Conservation (phyloP, 352 stramenopile species). For the Phytophthora meadii region DNA sequence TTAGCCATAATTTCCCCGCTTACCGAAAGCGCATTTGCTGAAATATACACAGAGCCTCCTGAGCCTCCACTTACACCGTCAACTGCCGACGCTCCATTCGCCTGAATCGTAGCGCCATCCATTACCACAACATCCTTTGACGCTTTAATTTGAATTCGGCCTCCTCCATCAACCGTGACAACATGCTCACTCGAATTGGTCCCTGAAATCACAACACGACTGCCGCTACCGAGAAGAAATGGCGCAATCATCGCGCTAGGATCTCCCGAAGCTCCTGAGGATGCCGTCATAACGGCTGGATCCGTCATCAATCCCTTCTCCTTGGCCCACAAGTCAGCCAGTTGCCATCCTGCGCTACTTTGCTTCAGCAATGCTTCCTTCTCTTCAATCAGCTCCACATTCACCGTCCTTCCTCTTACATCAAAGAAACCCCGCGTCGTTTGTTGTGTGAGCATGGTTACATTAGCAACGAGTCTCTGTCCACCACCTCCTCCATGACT, state of each 20-base stretch:
- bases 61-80: slow-evolving; percentile 55
- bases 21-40: slow-evolving; percentile 56
- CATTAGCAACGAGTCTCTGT: slow-evolving; percentile 46
- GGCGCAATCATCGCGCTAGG: slow-evolving; percentile 40
- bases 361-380: slow-evolving; percentile 48
- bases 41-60: slow-evolving; percentile 62
- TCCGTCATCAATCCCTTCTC: slow-evolving; percentile 39
- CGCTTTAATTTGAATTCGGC: slow-evolving; percentile 67
- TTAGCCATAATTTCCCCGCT: slow-evolving; percentile 50
- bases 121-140: slow-evolving; percentile 79
- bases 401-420: slow-evolving; percentile 35
- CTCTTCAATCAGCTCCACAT: slow-evolving; percentile 25
- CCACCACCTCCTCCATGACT: slow-evolving; percentile 68
- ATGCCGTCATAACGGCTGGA: slow-evolving; percentile 15
- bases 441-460: slow-evolving; percentile 40
- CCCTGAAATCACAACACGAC: slow-evolving; percentile 19
- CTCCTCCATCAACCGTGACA: slow-evolving; percentile 47
- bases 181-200: slow-evolving; percentile 12
- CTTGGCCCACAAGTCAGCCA: slow-evolving; percentile 57
- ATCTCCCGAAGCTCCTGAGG: slow-evolving; percentile 13
- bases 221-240: slow-evolving; percentile 62
- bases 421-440: slow-evolving; percentile 62
- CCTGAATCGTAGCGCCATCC: slow-evolving; percentile 50
- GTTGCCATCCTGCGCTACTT: slow-evolving; percentile 58
- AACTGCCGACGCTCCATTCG: slow-evolving; percentile 54